Percentiles rank a stretch among this genome's conserved stretches.
These are phyloP conservation scores for Leccinum pellstonianum DNA, from an alignment of 768 basidiomycete genomes.

Conservation along the genomic window DNA sequence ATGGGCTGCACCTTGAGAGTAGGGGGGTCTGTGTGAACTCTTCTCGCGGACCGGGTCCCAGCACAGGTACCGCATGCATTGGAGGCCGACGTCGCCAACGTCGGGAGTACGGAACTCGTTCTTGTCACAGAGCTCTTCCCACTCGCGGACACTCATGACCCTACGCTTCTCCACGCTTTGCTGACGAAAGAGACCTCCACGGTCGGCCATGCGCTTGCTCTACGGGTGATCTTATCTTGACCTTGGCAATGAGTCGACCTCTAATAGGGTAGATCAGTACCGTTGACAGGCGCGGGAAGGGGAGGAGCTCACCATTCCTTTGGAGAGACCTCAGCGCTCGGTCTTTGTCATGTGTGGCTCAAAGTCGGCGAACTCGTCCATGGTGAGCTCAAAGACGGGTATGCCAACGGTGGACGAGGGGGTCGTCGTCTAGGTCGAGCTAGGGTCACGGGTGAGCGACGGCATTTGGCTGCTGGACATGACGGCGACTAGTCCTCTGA, in stretches of 20 bases:
- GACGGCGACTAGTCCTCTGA: conserved; percentile 4
- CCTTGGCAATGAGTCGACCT: conserved; percentile 41
- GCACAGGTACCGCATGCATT: conserved; percentile 30
- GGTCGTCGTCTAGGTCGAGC: conserved; percentile 78
- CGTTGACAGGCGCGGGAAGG: conserved; percentile 14
- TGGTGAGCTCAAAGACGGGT: conserved; percentile 92
- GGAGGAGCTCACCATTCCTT: conserved; percentile 74
- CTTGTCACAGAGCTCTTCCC: conserved; percentile 65
- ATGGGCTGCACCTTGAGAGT: conserved; percentile 39
- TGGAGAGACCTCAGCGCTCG: conserved; percentile 87
- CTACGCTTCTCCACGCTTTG: conserved; percentile 88
- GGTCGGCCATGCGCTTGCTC: conserved; percentile 88
- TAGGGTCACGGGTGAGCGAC: conserved; percentile 49
- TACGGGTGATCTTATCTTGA: conserved; percentile 87
- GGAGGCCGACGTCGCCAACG: too few species aligned
- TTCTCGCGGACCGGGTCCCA: conserved; percentile 29
- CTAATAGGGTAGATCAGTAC: conserved; percentile 15
- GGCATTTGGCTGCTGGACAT: conserved; percentile 30
- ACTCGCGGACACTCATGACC: conserved; percentile 50
- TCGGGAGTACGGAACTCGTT: conserved; percentile 71
- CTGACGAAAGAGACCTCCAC: conserved; percentile 73
- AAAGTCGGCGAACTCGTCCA: conserved; percentile 90
- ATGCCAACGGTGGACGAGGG: conserved; percentile 79
- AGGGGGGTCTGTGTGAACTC: conserved; percentile 44
- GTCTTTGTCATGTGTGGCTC: conserved; percentile 52